These are phyloP conservation scores for Wickerhamiella azymoides DNA, from an alignment of 805 yeast genomes.

Conservation along the genomic window DNA sequence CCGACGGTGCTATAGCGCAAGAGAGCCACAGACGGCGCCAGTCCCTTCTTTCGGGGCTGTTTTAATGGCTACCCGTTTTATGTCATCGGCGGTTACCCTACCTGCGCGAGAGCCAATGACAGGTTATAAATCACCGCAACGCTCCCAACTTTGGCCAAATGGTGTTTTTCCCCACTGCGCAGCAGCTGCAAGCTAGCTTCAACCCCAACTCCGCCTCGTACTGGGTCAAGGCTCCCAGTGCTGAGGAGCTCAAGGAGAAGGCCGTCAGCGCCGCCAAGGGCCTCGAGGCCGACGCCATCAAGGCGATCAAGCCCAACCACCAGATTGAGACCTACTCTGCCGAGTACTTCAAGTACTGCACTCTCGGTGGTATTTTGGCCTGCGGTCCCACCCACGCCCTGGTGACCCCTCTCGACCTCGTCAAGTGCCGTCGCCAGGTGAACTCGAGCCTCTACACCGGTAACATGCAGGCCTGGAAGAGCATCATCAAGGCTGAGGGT, in stretches of 20 bases:
- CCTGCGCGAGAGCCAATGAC: conserved; percentile 4
- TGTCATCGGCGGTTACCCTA: conserved; percentile 4
- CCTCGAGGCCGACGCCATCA: conserved; percentile 25
- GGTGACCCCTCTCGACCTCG: conserved; percentile 85
- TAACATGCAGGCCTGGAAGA: conserved; percentile 68
- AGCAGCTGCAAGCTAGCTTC: conserved; percentile 27
- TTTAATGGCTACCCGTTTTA: too few relatives aligned
- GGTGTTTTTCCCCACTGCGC: conserved; percentile 29
- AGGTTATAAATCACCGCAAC: conserved; percentile 6
- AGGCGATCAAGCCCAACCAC: conserved; percentile 23
- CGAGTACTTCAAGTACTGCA: conserved; percentile 60
- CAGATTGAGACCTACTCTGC: conserved; percentile 41
- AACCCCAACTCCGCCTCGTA: conserved; percentile 26
- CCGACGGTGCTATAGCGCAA: too few relatives aligned
- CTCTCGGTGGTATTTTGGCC: conserved; percentile 63
- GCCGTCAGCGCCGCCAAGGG: conserved; percentile 18
- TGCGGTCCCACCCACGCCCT: conserved; percentile 96
- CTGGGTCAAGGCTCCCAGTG: conserved; percentile 24
- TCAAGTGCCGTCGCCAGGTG: conserved; percentile 89
- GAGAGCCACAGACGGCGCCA: too few relatives aligned
- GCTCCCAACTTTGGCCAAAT: conserved; percentile 13
- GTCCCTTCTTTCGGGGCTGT: neutral
- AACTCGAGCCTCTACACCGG: conserved; percentile 57
- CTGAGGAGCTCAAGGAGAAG: conserved; percentile 20
- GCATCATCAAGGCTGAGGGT: conserved; percentile 65